Evolutionary conservation across 208 protist genomes (phyloP), one percentile per base, ranked within the genome.

Genomic region (Blechomonas ayalai): DNA sequence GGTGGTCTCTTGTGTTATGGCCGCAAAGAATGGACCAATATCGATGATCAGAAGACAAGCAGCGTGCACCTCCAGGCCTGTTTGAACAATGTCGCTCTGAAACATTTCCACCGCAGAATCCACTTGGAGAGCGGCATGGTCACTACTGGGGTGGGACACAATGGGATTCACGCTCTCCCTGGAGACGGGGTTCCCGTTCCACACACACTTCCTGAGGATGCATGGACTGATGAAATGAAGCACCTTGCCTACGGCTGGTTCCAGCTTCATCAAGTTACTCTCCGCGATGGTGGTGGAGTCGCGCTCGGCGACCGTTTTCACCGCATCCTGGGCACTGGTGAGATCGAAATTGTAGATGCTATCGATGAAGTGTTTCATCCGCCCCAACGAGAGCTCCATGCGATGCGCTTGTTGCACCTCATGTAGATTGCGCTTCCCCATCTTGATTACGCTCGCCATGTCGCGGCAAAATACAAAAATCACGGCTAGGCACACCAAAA

Each of bases 21-120:
- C 37, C 18, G 10, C 6, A 25, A 26, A 48, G 37, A 43, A 55
- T n/a, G 23, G 13, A n/a, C 20, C 20, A 25, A 55, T 26, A 43
- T 55, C 49, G 12, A 55, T 35, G 31, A 48, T 9, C 5, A 55
- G 18, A 55, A 55, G 16, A 23, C 37, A 55, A 7, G 29, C 37
- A 7, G 35, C 9, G 7, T 26, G n/a, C 15, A 19, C 23, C 6
- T n/a, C 8, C 16, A 55, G 49, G 10, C 23, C 18, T 7, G 38
- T 51, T 24, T 26, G 25, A 12, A 24, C 10, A 12, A 46, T 9
- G 6, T 6, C 33, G 8, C 31, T 35, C 12, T n/a, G n/a, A n/a
- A n/a, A n/a, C n/a, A n/a, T n/a, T n/a, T n/a, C n/a, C n/a, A n/a
- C n/a, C n/a, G n/a, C n/a, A n/a, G n/a, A n/a, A n/a, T n/a, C n/a